Evolutionary conservation across 495 filamentous ascomycete species (phyloP).

Genomic region (Hypoxylon rickii): DNA sequence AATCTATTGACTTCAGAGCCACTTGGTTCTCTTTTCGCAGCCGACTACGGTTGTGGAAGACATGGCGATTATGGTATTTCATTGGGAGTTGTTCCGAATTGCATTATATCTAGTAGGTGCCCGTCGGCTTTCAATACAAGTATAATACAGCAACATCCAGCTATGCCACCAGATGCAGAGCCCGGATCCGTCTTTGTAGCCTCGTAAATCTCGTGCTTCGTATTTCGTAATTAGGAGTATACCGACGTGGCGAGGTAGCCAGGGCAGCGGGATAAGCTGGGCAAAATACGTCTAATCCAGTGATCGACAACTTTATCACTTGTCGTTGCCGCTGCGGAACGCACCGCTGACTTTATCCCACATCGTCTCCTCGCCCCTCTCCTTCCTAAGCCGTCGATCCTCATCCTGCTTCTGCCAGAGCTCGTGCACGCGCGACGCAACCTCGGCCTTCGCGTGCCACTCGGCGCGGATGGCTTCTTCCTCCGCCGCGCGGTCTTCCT

Average conservation of each 20-base stretch:
- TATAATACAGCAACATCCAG: background rate
- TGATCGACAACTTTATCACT: background rate
- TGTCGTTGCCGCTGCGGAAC: constrained; percentile 26
- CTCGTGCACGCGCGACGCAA: constrained; percentile 56
- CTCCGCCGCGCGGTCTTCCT: constrained; percentile 67
- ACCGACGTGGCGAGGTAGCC: no score
- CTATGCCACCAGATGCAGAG: background rate
- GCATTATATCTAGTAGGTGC: no score
- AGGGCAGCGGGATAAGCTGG: no score
- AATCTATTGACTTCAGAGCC: no score
- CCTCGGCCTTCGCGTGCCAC: constrained; percentile 59
- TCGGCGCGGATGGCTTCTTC: constrained; percentile 66
- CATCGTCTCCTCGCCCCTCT: constrained; percentile 60
- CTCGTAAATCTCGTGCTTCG: background rate
- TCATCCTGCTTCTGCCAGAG: constrained; percentile 62
- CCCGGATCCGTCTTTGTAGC: background rate
- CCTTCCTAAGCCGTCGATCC: constrained; percentile 60
- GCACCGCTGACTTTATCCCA: constrained; percentile 49
- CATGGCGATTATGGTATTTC: no score
- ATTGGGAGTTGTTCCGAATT: no score
- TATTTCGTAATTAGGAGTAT: no score
- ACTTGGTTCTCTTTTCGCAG: no score
- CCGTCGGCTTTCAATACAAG: no score
- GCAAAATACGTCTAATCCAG: no score
- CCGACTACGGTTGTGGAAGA: no score